These are phyloP conservation scores for Tetratostichococcus sp. DNA, from an alignment of 139 green algal species.

Conservation along the genomic window DNA sequence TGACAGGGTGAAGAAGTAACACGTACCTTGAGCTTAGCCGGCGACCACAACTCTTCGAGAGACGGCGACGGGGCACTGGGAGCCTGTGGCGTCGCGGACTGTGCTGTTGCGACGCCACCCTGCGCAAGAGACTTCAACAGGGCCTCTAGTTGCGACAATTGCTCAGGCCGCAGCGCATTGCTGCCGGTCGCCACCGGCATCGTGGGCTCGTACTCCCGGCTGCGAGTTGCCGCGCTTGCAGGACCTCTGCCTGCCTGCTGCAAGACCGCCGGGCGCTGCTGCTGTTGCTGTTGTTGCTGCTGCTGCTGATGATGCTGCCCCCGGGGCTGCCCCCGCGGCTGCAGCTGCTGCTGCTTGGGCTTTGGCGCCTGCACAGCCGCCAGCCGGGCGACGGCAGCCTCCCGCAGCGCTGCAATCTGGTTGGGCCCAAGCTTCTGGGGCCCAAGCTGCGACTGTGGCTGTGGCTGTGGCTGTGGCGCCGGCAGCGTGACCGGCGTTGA, in stretches of 20 bases:
- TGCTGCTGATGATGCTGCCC: too few species aligned
- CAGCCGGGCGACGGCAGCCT: neutral
- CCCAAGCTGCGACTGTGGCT: neutral
- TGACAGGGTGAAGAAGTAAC: neutral
- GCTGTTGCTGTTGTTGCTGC: neutral
- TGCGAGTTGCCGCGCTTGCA: neutral
- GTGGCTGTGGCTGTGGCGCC: neutral
- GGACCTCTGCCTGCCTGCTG: too few species aligned
- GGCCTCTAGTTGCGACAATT: neutral
- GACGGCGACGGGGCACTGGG: too few species aligned
- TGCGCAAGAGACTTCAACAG: neutral
- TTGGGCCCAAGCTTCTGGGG: neutral
- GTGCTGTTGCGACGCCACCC: too few species aligned
- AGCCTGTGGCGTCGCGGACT: too few species aligned
- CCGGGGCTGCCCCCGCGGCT: too few species aligned
- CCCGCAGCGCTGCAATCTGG: neutral
- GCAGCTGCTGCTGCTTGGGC: conserved; percentile 1
- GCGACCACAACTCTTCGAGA: neutral
- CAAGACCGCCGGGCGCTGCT: too few species aligned
- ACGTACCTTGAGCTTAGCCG: neutral
- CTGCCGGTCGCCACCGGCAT: conserved; percentile 13
- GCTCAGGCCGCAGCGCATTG: conserved; percentile 5
- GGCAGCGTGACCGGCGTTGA: conserved; percentile 4
- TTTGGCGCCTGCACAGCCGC: neutral
- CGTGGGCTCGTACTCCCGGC: conserved; percentile 14